phyloP scores from a whole-genome alignment of 345 rosid species.

The Brassica incana region DNA sequence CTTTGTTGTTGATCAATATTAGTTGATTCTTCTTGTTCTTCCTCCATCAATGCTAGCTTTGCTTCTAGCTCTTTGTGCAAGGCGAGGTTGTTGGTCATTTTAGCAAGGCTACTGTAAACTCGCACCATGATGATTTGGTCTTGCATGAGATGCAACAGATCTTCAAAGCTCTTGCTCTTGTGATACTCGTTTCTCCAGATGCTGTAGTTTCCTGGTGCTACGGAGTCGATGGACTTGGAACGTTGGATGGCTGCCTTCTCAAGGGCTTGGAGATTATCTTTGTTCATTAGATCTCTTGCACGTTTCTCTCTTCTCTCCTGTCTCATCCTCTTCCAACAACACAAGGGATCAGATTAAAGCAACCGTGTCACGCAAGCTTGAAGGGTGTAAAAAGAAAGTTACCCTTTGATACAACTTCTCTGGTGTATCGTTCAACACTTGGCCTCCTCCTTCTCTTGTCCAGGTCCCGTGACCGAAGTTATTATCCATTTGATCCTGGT shows the following conservation, averaged over 20 bases:
- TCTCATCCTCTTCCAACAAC: constrained; percentile 60
- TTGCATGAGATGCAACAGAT: constrained; percentile 63
- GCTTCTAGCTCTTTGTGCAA: constrained; percentile 65
- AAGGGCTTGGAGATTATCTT: constrained; percentile 52
- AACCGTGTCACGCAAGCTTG: not conserved
- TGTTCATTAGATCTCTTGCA: constrained; percentile 60
- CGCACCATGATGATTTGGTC: constrained; percentile 94
- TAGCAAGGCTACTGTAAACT: constrained; percentile 76
- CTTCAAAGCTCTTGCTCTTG: constrained; percentile 57
- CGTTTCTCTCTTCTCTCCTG: constrained; percentile 65
- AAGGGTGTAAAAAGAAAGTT: constrained; percentile 13
- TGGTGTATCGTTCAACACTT: constrained; percentile 46
- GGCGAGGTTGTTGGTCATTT: constrained; percentile 56
- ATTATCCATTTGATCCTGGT: constrained; percentile 11
- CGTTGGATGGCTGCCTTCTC: constrained; percentile 85
- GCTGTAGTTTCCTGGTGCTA: constrained; percentile 78
- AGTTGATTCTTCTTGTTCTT: constrained; percentile 35
- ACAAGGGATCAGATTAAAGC: not conserved
- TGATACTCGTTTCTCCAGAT: constrained; percentile 80
- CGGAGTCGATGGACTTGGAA: constrained; percentile 78
- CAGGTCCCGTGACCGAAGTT: constrained; percentile 22
- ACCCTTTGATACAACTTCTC: constrained; percentile 70
- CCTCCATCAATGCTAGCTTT: constrained; percentile 67
- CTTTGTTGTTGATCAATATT: constrained; percentile 68
- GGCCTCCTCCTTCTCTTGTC: constrained; percentile 27